Evolutionary conservation across 2,329 filamentous ascomycete species (phyloP), one percentile per base, ranked within the genome.

Genomic region (Intubia oerlemansii): DNA sequence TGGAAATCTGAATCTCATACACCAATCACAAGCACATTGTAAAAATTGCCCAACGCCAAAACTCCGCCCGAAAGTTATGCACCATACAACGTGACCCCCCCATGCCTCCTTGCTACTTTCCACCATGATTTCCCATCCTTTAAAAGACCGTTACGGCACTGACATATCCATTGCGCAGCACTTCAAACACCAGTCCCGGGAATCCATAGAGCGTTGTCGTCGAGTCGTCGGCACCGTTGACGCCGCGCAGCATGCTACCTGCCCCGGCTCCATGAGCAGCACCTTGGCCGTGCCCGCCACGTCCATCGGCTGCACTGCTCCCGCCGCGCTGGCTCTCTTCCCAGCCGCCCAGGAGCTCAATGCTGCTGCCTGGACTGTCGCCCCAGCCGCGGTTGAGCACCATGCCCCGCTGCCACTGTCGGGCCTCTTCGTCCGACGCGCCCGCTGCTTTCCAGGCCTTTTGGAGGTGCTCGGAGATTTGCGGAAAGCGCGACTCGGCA

Each of bases 141-240:
- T 15, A 92, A 54, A 84, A 92, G 15, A 92, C 71, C 8, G 85
- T 95, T 46, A 95, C 57, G 16, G 79, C 77, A 49, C 81, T 90
- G 15, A 98, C 78, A 35, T 70, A 74, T 4, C 79, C 82, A 44
- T 91, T 93, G 66, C 79, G 84, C 48, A 95, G 52, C 17, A 98
- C 85, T 52, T 98, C 88, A 53, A 98, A 95, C 26, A 93, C 69
- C 49, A 95, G 54, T 0, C 88, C 85, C 0, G 88, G 85, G 43
- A 93, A 93, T 2, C 85, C 84, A 53, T 81, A 95, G 17, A 98
- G 52, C 36, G 84, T 85, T 11, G 84, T 92, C 32, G 64, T 69
- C 34, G 64, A 65, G 39, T 69, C 64, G 22, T 62, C 60, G 25
- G 48, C 57, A 3, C 57, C 52, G 25, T 61, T 72, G 44, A 49